These are phyloP conservation scores for Prunus mume DNA, from an alignment of 306 rosid species.

Conservation along the genomic window DNA sequence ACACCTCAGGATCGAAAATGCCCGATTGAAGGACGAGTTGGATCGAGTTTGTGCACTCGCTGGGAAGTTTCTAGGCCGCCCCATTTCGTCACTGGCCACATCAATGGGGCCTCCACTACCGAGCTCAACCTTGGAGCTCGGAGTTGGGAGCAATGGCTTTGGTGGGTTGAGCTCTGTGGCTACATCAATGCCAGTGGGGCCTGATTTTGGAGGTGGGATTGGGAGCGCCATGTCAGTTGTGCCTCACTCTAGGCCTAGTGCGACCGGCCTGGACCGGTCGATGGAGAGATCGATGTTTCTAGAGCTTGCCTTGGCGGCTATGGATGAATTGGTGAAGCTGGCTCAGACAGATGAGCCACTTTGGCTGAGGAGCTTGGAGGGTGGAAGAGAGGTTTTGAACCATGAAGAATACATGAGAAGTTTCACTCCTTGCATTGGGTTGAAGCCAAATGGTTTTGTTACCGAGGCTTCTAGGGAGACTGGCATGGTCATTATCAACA, in stretches of 20 bases:
- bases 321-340: slow-evolving; percentile 92
- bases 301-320: slow-evolving; percentile 90
- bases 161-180: slow-evolving; percentile 46
- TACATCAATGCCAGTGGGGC: slow-evolving; percentile 56
- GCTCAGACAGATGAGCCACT: slow-evolving; percentile 82
- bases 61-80: slow-evolving; percentile 82
- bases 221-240: slow-evolving; percentile 41
- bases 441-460: slow-evolving; percentile 78
- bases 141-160: slow-evolving; percentile 85
- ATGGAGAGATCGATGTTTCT: slow-evolving; percentile 79
- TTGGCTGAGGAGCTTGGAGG: slow-evolving; percentile 73
- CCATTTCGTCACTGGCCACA: slow-evolving; percentile 48
- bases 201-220: slow-evolving; percentile 61
- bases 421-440: slow-evolving; percentile 76
- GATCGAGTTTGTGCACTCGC: slow-evolving; percentile 88
- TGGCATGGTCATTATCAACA: slow-evolving; percentile 86
- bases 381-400: slow-evolving; percentile 74
- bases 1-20: slow-evolving; percentile 83
- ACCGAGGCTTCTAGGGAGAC: slow-evolving; percentile 80
- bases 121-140: slow-evolving; percentile 78
- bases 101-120: slow-evolving; percentile 65
- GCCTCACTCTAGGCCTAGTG: slow-evolving; percentile 25
- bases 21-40: slow-evolving; percentile 80
- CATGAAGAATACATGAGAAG: slow-evolving; percentile 70
- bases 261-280: slow-evolving; percentile 46